Conservation (phyloP, 140 eudicot genomes). For the Flaveria floridana region DNA sequence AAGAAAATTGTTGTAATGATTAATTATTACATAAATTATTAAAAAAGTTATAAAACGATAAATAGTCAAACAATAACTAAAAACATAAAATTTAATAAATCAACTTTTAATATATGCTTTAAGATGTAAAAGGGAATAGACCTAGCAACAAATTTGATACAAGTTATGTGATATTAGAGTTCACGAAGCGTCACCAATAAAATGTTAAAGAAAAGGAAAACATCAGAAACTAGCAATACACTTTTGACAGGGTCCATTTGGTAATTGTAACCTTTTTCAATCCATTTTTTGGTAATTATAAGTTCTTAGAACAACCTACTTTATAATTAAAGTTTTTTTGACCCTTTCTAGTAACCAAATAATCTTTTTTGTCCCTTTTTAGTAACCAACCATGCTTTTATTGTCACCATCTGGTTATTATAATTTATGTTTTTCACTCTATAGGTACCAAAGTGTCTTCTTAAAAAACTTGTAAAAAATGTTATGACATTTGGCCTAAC, state of each 20-base stretch:
- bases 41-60: background rate
- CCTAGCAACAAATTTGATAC: background rate
- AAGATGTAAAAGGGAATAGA: background rate
- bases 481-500: background rate
- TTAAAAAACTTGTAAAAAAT: background rate
- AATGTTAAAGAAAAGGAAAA: background rate
- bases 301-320: background rate
- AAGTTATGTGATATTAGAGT: background rate
- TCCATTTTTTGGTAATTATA: background rate
- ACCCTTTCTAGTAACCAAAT: background rate
- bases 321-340: background rate
- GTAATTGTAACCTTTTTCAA: background rate
- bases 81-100: background rate
- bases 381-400: background rate
- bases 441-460: background rate
- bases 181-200: background rate
- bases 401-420: background rate
- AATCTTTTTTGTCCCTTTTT: background rate
- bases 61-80: background rate
- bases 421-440: background rate
- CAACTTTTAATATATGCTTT: background rate
- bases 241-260: background rate
- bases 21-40: background rate
- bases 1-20: background rate
- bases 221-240: background rate